phyloP scores from a whole-genome alignment of 2,329 filamentous ascomycete species.

The Thyridium curvatum region DNA sequence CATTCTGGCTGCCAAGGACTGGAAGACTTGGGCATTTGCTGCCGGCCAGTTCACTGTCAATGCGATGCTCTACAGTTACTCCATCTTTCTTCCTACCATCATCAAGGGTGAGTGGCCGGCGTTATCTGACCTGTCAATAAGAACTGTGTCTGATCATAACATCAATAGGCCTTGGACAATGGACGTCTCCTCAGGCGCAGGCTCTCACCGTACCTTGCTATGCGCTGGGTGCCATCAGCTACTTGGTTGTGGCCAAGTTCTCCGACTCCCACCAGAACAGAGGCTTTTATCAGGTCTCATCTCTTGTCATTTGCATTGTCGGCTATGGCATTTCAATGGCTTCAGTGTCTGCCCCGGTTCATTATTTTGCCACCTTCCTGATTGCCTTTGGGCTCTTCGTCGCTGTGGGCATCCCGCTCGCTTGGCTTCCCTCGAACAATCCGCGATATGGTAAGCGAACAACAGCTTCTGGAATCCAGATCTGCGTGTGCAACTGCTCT shows the following conservation, averaged over 20 bases:
- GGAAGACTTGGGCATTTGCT: slow-evolving; percentile 37
- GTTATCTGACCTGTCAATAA: background rate
- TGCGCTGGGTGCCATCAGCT: background rate
- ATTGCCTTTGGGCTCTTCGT: background rate
- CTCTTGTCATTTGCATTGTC: background rate
- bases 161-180: slow-evolving; percentile 2
- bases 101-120: background rate
- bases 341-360: background rate
- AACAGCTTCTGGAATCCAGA: too few species aligned
- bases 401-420: slow-evolving; percentile 2
- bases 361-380: slow-evolving; percentile 1
- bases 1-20: slow-evolving; percentile 36
- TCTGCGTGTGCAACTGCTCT: slow-evolving; percentile 34
- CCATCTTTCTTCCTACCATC: background rate
- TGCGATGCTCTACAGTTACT: background rate
- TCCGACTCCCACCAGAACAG: background rate
- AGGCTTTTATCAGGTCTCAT: background rate
- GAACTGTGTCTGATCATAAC: background rate
- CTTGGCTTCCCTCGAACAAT: slow-evolving; percentile 17
- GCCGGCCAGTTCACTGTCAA: slow-evolving; percentile 20
- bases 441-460: background rate
- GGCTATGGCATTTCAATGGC: background rate
- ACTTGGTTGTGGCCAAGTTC: background rate
- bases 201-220: background rate
- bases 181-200: background rate